Conservation (phyloP, 192 early-diverging fungal species). For the Spizellomyces punctatus region DNA sequence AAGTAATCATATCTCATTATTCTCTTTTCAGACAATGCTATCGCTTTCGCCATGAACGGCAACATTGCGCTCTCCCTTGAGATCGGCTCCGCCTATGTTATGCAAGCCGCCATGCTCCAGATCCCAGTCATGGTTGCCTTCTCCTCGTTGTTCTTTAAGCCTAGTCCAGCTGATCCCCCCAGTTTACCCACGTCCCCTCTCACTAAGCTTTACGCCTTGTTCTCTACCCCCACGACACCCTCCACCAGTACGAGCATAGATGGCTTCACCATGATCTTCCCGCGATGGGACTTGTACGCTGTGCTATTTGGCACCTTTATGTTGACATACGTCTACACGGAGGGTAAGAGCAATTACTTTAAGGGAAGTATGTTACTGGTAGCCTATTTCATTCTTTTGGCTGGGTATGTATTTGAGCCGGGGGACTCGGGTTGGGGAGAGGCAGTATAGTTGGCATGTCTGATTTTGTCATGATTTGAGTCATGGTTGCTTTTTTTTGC, state of each 20-base stretch:
- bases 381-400: slow-evolving; percentile 81
- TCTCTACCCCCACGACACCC: neutral
- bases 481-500: slow-evolving; percentile 1
- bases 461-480: neutral
- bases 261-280: slow-evolving; percentile 71
- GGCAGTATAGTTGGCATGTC: neutral
- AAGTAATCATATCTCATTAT: slow-evolving; percentile 27
- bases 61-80: slow-evolving; percentile 82
- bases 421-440: too few species aligned
- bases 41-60: slow-evolving; percentile 90
- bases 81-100: slow-evolving; percentile 93
- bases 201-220: neutral
- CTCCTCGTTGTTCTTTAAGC: slow-evolving; percentile 48
- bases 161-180: slow-evolving; percentile 2
- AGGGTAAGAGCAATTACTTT: slow-evolving; percentile 97
- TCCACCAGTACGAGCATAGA: slow-evolving; percentile 9
- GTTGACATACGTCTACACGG: slow-evolving; percentile 90
- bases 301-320: slow-evolving; percentile 60
- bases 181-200: neutral
- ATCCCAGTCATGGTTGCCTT: slow-evolving; percentile 92
- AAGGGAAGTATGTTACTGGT: slow-evolving; percentile 90
- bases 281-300: slow-evolving; percentile 68
- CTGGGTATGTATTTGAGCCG: slow-evolving; percentile 73
- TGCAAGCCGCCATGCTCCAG: slow-evolving; percentile 93
- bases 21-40: slow-evolving; percentile 60